Conservation (phyloP, 306 rosid genomes). For the Ziziphus jujuba region DNA sequence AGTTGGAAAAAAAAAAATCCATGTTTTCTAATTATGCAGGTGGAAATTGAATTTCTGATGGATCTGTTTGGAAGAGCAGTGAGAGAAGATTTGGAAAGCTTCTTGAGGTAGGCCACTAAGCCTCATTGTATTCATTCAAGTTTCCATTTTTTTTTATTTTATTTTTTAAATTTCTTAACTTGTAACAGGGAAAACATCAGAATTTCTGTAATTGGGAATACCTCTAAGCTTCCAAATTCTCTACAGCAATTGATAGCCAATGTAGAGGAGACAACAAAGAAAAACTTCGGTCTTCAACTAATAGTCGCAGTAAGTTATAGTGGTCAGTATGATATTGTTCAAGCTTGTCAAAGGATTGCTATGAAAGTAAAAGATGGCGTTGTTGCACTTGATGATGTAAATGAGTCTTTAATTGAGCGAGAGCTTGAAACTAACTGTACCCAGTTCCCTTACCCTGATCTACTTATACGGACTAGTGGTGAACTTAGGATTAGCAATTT, state of each 20-base stretch:
- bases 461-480: conserved; percentile 68
- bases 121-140: neutral
- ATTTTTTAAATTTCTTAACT: neutral
- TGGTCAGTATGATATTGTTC: conserved; percentile 61
- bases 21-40: conserved; percentile 34
- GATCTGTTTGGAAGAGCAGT: conserved; percentile 42
- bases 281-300: conserved; percentile 43
- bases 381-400: conserved; percentile 47
- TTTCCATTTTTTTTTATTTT: neutral
- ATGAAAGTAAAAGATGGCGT: conserved; percentile 46
- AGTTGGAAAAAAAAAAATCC: neutral
- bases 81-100: conserved; percentile 24
- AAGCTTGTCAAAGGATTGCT: conserved; percentile 61
- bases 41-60: conserved; percentile 60
- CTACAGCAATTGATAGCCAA: conserved; percentile 27
- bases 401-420: conserved; percentile 44
- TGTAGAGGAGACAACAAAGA: conserved; percentile 45
- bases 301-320: conserved; percentile 61
- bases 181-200: conserved; percentile 43
- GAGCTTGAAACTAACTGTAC: conserved; percentile 66
- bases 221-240: conserved; percentile 42
- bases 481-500: conserved; percentile 74
- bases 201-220: conserved; percentile 59
- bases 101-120: conserved; percentile 29
- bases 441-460: conserved; percentile 54